These are phyloP conservation scores for Pseudogymnoascus sp. DNA, from an alignment of 2,329 filamentous ascomycete genomes.

Conservation along the genomic window DNA sequence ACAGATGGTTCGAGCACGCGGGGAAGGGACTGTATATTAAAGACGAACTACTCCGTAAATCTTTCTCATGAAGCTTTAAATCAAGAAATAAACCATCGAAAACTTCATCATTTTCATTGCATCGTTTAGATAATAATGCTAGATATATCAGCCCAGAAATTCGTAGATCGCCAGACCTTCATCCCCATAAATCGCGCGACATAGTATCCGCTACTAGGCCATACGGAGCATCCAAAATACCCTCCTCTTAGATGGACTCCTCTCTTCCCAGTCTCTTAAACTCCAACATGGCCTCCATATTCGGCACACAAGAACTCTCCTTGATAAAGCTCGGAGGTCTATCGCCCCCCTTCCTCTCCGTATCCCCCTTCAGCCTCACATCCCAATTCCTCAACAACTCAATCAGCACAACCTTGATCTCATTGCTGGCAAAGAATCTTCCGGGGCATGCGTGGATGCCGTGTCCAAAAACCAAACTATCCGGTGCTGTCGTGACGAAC, in stretches of 20 bases:
- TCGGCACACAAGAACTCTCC: conserved; percentile 12
- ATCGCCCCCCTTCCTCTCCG: conserved; percentile 71
- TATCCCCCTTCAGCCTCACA: conserved; percentile 53
- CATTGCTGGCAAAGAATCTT: conserved; percentile 34
- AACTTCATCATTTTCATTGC: not conserved
- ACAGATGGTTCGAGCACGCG: too few species aligned
- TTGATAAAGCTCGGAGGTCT: conserved; percentile 49
- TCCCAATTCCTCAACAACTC: conserved; percentile 31
- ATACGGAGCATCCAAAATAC: not conserved
- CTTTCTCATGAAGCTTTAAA: not conserved
- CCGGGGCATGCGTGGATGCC: conserved; percentile 38
- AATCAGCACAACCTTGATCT: conserved; percentile 33
- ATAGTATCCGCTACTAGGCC: not conserved
- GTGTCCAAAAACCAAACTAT: conserved; percentile 34
- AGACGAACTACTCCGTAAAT: too few species aligned
- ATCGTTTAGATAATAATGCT: not conserved
- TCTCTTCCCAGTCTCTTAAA: conserved; percentile 13
- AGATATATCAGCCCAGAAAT: not conserved
- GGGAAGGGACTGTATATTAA: too few species aligned
- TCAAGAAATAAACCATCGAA: not conserved
- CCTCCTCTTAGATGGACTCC: not conserved
- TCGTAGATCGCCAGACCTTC: not conserved
- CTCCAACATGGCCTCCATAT: conserved; percentile 18
- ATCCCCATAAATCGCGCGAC: not conserved
- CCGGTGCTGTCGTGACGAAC: conserved; percentile 30